Percentiles rank a stretch among this genome's conserved stretches.
Conservation (phyloP, 345 rosid species). For the Eucalyptus lansdowneana region DNA sequence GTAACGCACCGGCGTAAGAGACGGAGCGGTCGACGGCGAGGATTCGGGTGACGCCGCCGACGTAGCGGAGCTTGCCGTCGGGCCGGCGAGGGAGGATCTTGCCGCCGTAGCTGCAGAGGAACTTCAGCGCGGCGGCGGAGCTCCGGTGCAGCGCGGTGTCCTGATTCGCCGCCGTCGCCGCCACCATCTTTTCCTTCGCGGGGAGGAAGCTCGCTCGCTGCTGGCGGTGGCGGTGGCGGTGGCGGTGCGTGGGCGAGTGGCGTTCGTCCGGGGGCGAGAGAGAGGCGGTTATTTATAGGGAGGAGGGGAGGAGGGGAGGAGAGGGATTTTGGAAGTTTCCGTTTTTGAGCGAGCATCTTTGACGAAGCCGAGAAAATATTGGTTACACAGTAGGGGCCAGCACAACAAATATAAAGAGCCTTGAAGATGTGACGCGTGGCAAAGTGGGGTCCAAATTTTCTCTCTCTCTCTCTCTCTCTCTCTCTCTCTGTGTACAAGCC, state of each 20-base stretch:
- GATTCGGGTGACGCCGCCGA: slow-evolving; percentile 76
- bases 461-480: too few species aligned
- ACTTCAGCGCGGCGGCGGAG: slow-evolving; percentile 33
- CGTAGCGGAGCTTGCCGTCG: slow-evolving; percentile 75
- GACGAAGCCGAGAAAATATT: neutral
- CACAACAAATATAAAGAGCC: too few species aligned
- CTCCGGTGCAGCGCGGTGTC: neutral
- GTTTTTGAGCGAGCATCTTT: neutral
- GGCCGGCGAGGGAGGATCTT: slow-evolving; percentile 68
- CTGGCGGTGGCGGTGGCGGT: too few species aligned
- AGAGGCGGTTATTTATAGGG: neutral
- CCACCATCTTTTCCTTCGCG: neutral
- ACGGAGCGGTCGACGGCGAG: slow-evolving; percentile 62
- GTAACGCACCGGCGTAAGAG: slow-evolving; percentile 44
- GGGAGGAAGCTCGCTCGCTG: neutral
- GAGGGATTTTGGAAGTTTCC: neutral
- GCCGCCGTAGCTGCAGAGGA: slow-evolving; percentile 88
- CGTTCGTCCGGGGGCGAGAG: neutral
- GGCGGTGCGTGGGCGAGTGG: neutral
- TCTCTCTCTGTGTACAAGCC: neutral
- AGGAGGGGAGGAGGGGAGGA: neutral
- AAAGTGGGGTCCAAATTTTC: too few species aligned
- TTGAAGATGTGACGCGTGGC: too few species aligned
- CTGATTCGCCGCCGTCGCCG: neutral
- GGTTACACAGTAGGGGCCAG: too few species aligned